A percentile compares a stretch with the other conserved stretches of the same genome.
Evolutionary conservation across 192 early-diverging fungal species (phyloP).

Genomic region (Rhizophagus clarus): DNA sequence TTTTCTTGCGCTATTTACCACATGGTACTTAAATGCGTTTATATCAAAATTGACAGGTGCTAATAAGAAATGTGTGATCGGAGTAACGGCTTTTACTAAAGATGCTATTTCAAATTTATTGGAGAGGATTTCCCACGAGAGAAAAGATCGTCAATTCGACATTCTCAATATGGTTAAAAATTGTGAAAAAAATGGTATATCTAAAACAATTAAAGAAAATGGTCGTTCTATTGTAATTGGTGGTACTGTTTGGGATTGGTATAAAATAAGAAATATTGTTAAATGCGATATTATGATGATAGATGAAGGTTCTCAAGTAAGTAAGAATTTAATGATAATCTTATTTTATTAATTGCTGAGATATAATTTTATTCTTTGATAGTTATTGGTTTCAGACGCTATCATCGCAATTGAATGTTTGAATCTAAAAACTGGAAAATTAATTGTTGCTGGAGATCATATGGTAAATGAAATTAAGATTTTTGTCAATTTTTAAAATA

Average conservation of each 20-base stretch:
- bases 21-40: slow-evolving; percentile 42
- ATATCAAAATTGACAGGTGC: slow-evolving; percentile 26
- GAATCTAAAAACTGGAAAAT: slow-evolving; percentile 35
- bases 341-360: background rate
- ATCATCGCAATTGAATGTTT: slow-evolving; percentile 46
- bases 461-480: background rate
- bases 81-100: slow-evolving; percentile 53
- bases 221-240: slow-evolving; percentile 34
- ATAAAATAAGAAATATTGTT: slow-evolving; percentile 32
- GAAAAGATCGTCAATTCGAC: slow-evolving; percentile 26
- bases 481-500: background rate
- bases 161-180: slow-evolving; percentile 36
- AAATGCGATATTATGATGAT: slow-evolving; percentile 40
- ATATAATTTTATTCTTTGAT: slow-evolving; percentile 33
- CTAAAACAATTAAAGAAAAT: background rate
- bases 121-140: slow-evolving; percentile 35
- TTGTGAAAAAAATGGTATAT: slow-evolving; percentile 13
- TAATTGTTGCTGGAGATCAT: slow-evolving; percentile 52
- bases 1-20: slow-evolving; percentile 46
- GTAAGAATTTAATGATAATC: background rate
- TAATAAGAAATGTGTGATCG: slow-evolving; percentile 44
- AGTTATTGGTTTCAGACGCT: slow-evolving; percentile 48
- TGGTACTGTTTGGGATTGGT: slow-evolving; percentile 45
- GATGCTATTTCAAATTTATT: slow-evolving; percentile 48
- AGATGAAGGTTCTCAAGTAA: slow-evolving; percentile 41